These are phyloP conservation scores for Mycena latifolia DNA, from an alignment of 768 basidiomycete species.

Conservation along the genomic window DNA sequence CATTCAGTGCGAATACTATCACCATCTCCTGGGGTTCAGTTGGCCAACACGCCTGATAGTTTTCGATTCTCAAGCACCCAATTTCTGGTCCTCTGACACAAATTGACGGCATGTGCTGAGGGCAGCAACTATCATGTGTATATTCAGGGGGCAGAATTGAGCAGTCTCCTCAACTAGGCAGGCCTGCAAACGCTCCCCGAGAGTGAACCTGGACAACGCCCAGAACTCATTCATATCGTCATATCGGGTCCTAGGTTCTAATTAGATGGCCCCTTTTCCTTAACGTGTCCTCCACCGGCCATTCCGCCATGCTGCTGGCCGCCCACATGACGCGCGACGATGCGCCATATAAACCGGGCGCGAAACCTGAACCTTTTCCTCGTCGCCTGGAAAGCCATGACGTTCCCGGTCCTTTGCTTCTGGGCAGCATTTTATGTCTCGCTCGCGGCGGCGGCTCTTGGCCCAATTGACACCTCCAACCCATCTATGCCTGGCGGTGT, in stretches of 20 bases:
- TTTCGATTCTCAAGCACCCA: not conserved
- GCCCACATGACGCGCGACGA: slow-evolving; percentile 12
- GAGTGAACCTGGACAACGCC: no score
- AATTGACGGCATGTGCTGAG: not conserved
- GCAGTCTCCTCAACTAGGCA: not conserved
- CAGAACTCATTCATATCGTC: not conserved
- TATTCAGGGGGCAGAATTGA: not conserved
- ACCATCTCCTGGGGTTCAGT: not conserved
- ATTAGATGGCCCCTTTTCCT: no score
- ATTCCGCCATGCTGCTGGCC: not conserved
- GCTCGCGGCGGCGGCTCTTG: slow-evolving; percentile 21
- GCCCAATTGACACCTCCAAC: slow-evolving; percentile 28
- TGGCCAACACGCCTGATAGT: not conserved
- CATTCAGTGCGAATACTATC: not conserved
- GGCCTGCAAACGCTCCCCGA: no score
- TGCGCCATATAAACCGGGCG: slow-evolving; percentile 11
- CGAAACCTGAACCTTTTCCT: not conserved
- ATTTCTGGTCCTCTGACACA: not conserved
- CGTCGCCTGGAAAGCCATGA: slow-evolving; percentile 9
- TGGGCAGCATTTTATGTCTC: slow-evolving; percentile 11
- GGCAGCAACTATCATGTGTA: slow-evolving; percentile 12
- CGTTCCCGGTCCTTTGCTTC: slow-evolving; percentile 18
- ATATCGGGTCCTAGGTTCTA: not conserved
- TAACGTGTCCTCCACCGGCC: no score
- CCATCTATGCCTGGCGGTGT: slow-evolving; percentile 26